These are phyloP conservation scores for Caloboletus inedulis DNA, from an alignment of 1,284 basidiomycete genomes.

Conservation along the genomic window DNA sequence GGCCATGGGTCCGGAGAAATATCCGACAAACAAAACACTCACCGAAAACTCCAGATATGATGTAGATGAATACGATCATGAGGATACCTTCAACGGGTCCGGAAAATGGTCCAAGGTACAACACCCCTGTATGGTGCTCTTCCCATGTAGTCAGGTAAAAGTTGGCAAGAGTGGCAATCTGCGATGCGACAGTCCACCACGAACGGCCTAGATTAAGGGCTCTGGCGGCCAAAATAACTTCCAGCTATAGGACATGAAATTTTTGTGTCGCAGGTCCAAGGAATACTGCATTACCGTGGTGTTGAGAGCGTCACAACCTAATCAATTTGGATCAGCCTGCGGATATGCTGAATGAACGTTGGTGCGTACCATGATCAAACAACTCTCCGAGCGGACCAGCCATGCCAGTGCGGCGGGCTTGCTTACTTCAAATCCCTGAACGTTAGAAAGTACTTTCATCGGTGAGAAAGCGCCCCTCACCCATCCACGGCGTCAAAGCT, in stretches of 20 bases:
- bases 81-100: slow-evolving; percentile 97
- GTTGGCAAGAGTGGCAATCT: slow-evolving; percentile 85
- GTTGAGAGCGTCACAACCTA: slow-evolving; percentile 89
- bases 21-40: slow-evolving; percentile 19
- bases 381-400: slow-evolving; percentile 93
- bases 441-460: background rate
- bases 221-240: slow-evolving; percentile 77
- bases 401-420: slow-evolving; percentile 93
- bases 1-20: background rate
- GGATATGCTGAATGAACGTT: background rate
- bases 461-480: slow-evolving; percentile 37
- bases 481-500: slow-evolving; percentile 87
- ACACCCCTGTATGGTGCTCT: slow-evolving; percentile 90
- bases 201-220: slow-evolving; percentile 90
- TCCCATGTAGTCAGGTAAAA: slow-evolving; percentile 99
- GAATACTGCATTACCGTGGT: slow-evolving; percentile 67
- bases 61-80: slow-evolving; percentile 77
- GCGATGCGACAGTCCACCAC: slow-evolving; percentile 93
- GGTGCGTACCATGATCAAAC: slow-evolving; percentile 85
- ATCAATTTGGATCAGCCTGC: background rate
- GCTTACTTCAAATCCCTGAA: slow-evolving; percentile 61
- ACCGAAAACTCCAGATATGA: slow-evolving; percentile 77
- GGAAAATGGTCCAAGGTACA: slow-evolving; percentile 92
- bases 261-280: background rate
- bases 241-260: slow-evolving; percentile 54